A percentile compares a stretch with the other conserved stretches of the same genome.
Evolutionary conservation across 2,329 filamentous ascomycete species (phyloP).

Genomic region (Cercospora zeina): DNA sequence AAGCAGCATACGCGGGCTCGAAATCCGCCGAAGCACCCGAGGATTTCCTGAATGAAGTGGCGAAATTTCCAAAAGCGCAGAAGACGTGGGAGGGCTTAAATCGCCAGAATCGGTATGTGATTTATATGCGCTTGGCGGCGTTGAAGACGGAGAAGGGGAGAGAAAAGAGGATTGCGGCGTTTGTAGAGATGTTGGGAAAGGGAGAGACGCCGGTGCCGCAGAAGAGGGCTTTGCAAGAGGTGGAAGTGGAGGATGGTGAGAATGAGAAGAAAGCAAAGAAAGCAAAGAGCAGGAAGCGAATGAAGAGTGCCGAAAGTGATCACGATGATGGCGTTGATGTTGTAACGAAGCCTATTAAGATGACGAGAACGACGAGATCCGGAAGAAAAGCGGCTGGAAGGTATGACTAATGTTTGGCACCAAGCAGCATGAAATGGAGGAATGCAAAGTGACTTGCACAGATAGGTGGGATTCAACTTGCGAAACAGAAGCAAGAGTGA

Average conservation of each 20-base stretch:
- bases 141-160: conserved; percentile 39
- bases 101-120: conserved; percentile 50
- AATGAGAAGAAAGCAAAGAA: neutral
- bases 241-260: neutral
- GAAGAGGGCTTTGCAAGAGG: conserved; percentile 10
- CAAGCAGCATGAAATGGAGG: too few relatives aligned
- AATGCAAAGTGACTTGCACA: neutral
- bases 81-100: conserved; percentile 49
- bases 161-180: conserved; percentile 45
- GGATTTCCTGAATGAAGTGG: conserved; percentile 53
- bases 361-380: conserved; percentile 1
- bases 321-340: neutral
- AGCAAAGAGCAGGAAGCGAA: neutral
- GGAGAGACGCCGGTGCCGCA: conserved; percentile 26
- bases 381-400: neutral
- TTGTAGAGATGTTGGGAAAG: conserved; percentile 27
- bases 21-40: conserved; percentile 51
- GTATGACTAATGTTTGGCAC: neutral
- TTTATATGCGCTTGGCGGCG: conserved; percentile 51
- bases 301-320: neutral
- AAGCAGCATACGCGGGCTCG: conserved; percentile 56
- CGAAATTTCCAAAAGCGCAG: conserved; percentile 41
- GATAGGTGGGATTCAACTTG: neutral
- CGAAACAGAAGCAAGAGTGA: neutral
- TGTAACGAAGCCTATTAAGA: neutral